Evolutionary conservation across 2,329 filamentous ascomycete species (phyloP).

Genomic region (Aureobasidium musti): DNA sequence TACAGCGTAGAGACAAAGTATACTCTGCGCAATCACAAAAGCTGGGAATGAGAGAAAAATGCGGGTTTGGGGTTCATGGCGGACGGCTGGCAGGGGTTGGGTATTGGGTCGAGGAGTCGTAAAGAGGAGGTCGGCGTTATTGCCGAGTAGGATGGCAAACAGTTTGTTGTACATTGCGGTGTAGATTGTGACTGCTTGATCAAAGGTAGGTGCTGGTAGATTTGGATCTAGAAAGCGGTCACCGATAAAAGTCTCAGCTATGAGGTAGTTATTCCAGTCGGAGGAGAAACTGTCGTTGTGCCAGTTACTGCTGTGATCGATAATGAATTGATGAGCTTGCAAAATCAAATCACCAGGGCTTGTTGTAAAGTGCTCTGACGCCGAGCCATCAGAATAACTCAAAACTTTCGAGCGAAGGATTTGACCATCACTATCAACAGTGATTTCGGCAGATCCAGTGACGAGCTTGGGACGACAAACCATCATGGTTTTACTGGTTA

Average conservation of each 20-base stretch:
- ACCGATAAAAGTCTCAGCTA: constrained; percentile 39
- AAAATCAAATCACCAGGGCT: background rate
- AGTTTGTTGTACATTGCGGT: constrained; percentile 42
- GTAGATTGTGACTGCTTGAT: constrained; percentile 35
- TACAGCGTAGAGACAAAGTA: constrained; percentile 51
- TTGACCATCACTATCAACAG: background rate
- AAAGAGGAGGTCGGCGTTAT: constrained; percentile 49
- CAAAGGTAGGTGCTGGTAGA: constrained; percentile 40
- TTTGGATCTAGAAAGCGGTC: constrained; percentile 44
- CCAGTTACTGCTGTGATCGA: constrained; percentile 34
- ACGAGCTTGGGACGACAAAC: constrained; percentile 36
- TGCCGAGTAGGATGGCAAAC: constrained; percentile 49
- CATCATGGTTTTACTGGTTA: constrained; percentile 33
- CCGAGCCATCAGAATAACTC: background rate
- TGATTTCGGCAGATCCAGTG: background rate
- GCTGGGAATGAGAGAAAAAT: constrained; percentile 55
- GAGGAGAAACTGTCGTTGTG: constrained; percentile 52
- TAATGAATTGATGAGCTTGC: background rate
- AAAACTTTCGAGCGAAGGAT: background rate
- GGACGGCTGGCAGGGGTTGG: constrained; percentile 31
- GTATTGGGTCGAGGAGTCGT: background rate
- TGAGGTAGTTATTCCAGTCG: constrained; percentile 55
- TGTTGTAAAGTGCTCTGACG: background rate
- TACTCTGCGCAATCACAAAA: constrained; percentile 49
- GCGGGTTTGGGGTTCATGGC: constrained; percentile 40